These are phyloP conservation scores for Encephalitozoon intestinalis DNA, from an alignment of 371 early-diverging fungal genomes.

Conservation along the genomic window DNA sequence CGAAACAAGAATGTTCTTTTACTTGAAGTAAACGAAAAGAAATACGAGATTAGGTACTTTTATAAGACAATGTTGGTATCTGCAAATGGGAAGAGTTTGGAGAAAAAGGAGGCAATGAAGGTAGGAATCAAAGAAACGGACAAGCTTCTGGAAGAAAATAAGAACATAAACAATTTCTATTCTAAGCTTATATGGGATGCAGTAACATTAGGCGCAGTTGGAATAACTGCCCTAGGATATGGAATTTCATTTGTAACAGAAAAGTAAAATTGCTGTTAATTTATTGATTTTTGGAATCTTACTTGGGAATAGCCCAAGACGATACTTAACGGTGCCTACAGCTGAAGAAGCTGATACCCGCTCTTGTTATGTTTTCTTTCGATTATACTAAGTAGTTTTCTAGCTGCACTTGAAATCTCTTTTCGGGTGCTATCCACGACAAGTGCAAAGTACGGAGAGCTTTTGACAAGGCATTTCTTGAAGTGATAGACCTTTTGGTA, in stretches of 20 bases:
- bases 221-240: constrained; percentile 7
- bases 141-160: not conserved
- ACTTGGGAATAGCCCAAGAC: too few relatives aligned
- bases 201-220: constrained; percentile 3
- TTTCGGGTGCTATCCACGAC: constrained; percentile 13
- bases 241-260: constrained; percentile 25
- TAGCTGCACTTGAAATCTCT: constrained; percentile 9
- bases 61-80: constrained; percentile 27
- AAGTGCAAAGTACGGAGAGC: constrained; percentile 9
- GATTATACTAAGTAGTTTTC: not conserved
- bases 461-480: constrained; percentile 5
- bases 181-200: not conserved
- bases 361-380: not conserved
- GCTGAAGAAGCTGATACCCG: not conserved
- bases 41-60: constrained; percentile 47
- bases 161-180: constrained; percentile 30
- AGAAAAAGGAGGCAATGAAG: constrained; percentile 36
- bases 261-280: not conserved
- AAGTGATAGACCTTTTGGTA: constrained; percentile 3
- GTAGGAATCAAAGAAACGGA: constrained; percentile 41
- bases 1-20: constrained; percentile 23
- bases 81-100: not conserved
- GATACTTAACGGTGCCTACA: not conserved
- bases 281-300: too few relatives aligned
- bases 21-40: constrained; percentile 6